phyloP scores from a whole-genome alignment of 1,284 basidiomycete genomes.

The Ceratorhiza oryzae-sativae region DNA sequence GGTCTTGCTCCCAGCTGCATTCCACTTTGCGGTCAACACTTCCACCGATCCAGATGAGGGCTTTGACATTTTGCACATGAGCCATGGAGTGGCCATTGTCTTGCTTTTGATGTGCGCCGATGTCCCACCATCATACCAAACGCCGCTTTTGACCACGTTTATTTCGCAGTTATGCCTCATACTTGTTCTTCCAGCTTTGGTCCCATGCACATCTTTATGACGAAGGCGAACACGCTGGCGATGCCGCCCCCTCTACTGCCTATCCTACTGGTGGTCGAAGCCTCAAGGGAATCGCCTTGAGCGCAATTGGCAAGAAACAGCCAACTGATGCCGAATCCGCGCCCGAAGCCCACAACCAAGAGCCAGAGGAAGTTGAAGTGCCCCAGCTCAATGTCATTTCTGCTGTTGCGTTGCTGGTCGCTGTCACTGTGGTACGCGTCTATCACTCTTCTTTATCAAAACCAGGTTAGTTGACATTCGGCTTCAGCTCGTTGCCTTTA shows the following conservation, averaged over 20 bases:
- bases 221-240: conserved; percentile 56
- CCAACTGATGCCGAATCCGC: conserved; percentile 9
- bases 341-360: conserved; percentile 42
- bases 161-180: conserved; percentile 67
- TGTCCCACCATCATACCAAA: conserved; percentile 19
- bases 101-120: conserved; percentile 63
- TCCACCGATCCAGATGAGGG: conserved; percentile 52
- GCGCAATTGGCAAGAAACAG: conserved; percentile 56
- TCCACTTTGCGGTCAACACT: conserved; percentile 45
- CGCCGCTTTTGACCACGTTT: neutral
- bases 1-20: conserved; percentile 58
- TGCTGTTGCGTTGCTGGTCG: conserved; percentile 61
- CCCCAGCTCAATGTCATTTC: conserved; percentile 62
- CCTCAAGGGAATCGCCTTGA: conserved; percentile 41
- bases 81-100: conserved; percentile 80
- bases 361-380: conserved; percentile 57
- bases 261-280: conserved; percentile 44
- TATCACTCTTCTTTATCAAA: conserved; percentile 32
- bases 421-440: conserved; percentile 73
- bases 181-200: conserved; percentile 86
- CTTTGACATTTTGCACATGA: conserved; percentile 60
- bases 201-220: conserved; percentile 80
- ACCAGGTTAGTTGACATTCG: neutral
- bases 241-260: conserved; percentile 46
- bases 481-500: conserved; percentile 65